Base-by-base conservation (phyloP, 2,329 filamentous ascomycete genomes). In the Colletotrichum zoysiae region DNA sequence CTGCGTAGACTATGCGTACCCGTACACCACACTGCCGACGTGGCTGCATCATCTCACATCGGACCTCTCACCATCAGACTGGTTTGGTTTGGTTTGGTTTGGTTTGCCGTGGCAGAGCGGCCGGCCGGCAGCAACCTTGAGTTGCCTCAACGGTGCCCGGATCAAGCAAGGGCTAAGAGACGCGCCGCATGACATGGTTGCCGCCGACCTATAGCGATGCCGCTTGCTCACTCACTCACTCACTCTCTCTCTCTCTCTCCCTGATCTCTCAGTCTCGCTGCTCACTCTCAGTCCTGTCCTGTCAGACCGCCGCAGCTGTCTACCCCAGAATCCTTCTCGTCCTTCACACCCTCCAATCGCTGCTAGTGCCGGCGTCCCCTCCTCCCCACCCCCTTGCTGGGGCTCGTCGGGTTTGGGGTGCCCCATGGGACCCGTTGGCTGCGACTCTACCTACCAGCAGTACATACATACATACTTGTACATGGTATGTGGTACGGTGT, bases 261-360 rank as follows among this genome's bases (percentile, higher is more conserved):
- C 26, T 26, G 26, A 26, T 20, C 14, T 18, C 30, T 51, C 38
- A 23, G n/a, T 51, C 38, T 55, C 50, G 44, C 26, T 44, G 20
- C 11, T 20, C 44, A 50, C 5, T n/a, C n/a, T 46, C 11, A 20
- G 33, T 12, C 23, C 44, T 5, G 33, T 12, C 23, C 44, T 5
- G 18, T 20, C 30, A 50, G 46, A 14, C 59, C 59, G n/a, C 33
- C 30, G 51, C 62, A 1, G 11, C 62, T 1, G 5, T 12, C 44
- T 65, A 65, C 62, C 62, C 62, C 62, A 48, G 62, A 57, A n/a
- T 64, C 48, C 26, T 50, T 26, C 42, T 3, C 42, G 5, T 20
- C 50, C 62, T 57, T 44, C 26, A 65, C 38, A 65, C 62, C 51
- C 51, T 57, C 65, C 44, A n/a, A 46, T 46, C 44, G 35, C 38